These are phyloP conservation scores for Lentinula boryana DNA, from an alignment of 768 basidiomycete genomes.

Conservation along the genomic window DNA sequence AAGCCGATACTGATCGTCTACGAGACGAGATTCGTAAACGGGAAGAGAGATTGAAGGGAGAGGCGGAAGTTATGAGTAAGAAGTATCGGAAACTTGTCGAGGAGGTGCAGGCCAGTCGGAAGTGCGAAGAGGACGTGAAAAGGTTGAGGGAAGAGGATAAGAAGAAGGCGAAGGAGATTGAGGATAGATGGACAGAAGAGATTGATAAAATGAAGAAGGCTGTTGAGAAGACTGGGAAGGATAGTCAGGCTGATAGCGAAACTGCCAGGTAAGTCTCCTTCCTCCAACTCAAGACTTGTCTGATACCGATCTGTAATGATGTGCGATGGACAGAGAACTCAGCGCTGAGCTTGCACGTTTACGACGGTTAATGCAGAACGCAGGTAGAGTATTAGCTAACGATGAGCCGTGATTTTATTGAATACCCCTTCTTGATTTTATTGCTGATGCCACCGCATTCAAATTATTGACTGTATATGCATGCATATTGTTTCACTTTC, in stretches of 20 bases:
- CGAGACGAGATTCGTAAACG: slow-evolving; percentile 69
- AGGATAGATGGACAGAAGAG: slow-evolving; percentile 54
- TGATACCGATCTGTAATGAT: slow-evolving; percentile 5
- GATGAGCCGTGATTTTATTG: neutral
- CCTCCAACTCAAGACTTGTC: neutral
- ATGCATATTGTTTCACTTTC: neutral
- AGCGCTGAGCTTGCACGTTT: slow-evolving; percentile 62
- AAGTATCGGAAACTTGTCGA: slow-evolving; percentile 65
- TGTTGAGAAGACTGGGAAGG: slow-evolving; percentile 46
- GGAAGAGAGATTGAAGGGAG: slow-evolving; percentile 62
- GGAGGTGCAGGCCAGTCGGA: slow-evolving; percentile 51
- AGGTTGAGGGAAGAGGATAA: slow-evolving; percentile 44
- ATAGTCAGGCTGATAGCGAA: slow-evolving; percentile 50
- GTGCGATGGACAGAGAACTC: slow-evolving; percentile 36
- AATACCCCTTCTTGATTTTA: neutral
- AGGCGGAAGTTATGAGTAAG: slow-evolving; percentile 61
- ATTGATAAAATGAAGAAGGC: slow-evolving; percentile 46
- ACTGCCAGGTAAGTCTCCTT: slow-evolving; percentile 52
- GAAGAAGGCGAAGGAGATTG: slow-evolving; percentile 48
- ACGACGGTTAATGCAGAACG: slow-evolving; percentile 65
- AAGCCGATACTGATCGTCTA: slow-evolving; percentile 64
- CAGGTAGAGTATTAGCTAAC: slow-evolving; percentile 22
- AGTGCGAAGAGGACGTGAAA: slow-evolving; percentile 39
- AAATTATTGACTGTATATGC: neutral
- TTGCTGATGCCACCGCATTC: neutral